Conservation (phyloP, 2,329 filamentous ascomycete species). For the Chaetomium globosum region DNA sequence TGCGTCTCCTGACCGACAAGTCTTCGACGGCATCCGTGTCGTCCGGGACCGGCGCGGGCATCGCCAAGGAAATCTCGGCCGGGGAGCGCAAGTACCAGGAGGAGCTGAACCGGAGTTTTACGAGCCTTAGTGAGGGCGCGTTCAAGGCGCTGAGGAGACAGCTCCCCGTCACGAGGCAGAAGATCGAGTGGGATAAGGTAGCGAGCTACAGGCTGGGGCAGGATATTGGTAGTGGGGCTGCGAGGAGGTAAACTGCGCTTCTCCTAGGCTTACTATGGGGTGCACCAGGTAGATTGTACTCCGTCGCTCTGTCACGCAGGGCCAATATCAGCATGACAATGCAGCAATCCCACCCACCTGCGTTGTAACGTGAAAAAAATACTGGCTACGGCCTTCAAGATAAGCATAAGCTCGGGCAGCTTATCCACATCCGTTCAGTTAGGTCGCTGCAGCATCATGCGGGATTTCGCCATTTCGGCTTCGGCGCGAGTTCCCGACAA, state of each 20-base stretch:
- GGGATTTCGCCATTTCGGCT: constrained; percentile 5
- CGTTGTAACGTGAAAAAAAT: not conserved
- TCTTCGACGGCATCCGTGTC: constrained; percentile 63
- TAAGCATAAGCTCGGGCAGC: not conserved
- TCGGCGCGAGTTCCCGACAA: constrained; percentile 16
- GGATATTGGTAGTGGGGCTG: constrained; percentile 72
- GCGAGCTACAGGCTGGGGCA: constrained; percentile 85
- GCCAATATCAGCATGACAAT: not conserved
- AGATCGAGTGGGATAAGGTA: constrained; percentile 99
- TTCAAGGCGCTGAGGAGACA: constrained; percentile 94
- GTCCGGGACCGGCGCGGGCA: constrained; percentile 64
- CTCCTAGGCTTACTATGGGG: not conserved
- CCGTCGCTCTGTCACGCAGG: not conserved
- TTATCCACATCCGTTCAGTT: not conserved
- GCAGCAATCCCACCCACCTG: not conserved
- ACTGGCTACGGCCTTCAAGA: not conserved
- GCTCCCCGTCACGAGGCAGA: constrained; percentile 93
- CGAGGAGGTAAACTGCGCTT: constrained; percentile 48
- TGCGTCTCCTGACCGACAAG: constrained; percentile 89
- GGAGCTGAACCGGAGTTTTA: constrained; percentile 89
- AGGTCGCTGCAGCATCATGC: not conserved
- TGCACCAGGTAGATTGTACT: not conserved
- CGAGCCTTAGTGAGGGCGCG: constrained; percentile 83
- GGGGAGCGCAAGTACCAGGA: constrained; percentile 94
- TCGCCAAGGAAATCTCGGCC: constrained; percentile 75